These are phyloP conservation scores for Cladosporium sp. DNA, from an alignment of 2,329 filamentous ascomycete species.

Conservation along the genomic window DNA sequence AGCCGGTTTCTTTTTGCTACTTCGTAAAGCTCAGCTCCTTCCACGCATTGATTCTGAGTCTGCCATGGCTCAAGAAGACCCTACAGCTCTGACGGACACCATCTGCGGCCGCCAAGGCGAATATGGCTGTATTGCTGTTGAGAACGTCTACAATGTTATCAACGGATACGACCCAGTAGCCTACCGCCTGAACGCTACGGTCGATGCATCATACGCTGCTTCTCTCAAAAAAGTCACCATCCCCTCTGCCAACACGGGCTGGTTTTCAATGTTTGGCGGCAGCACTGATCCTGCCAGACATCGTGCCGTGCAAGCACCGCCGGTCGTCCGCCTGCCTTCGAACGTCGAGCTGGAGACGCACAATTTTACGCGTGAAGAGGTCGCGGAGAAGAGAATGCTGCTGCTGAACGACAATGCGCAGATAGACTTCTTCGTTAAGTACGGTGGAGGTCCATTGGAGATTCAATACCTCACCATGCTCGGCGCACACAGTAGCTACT, in stretches of 20 bases:
- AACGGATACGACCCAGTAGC: constrained; percentile 77
- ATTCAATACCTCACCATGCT: constrained; percentile 98
- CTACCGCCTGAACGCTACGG: constrained; percentile 86
- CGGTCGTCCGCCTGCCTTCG: constrained; percentile 44
- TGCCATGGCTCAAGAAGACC: constrained; percentile 67
- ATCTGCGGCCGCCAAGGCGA: constrained; percentile 76
- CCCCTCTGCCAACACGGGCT: constrained; percentile 64
- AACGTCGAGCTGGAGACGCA: constrained; percentile 90
- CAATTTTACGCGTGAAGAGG: constrained; percentile 87
- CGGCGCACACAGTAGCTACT: constrained; percentile 92
- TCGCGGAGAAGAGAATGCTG: constrained; percentile 84
- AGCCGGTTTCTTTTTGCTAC: constrained; percentile 85
- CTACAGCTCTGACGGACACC: constrained; percentile 48
- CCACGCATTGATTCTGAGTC: constrained; percentile 77
- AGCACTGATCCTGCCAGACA: constrained; percentile 32
- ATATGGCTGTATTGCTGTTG: constrained; percentile 88
- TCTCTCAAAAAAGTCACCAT: constrained; percentile 76
- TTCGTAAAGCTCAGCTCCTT: constrained; percentile 71
- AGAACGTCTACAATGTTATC: constrained; percentile 96
- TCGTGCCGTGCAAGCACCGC: constrained; percentile 33
- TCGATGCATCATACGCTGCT: constrained; percentile 77
- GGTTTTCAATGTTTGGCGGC: constrained; percentile 44
- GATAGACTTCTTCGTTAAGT: constrained; percentile 84
- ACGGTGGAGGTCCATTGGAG: constrained; percentile 82
- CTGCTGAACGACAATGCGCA: constrained; percentile 95